Evolutionary conservation across 768 basidiomycete genomes (phyloP), one percentile per base, ranked within the genome.

Genomic region (Saitozyma podzolica): DNA sequence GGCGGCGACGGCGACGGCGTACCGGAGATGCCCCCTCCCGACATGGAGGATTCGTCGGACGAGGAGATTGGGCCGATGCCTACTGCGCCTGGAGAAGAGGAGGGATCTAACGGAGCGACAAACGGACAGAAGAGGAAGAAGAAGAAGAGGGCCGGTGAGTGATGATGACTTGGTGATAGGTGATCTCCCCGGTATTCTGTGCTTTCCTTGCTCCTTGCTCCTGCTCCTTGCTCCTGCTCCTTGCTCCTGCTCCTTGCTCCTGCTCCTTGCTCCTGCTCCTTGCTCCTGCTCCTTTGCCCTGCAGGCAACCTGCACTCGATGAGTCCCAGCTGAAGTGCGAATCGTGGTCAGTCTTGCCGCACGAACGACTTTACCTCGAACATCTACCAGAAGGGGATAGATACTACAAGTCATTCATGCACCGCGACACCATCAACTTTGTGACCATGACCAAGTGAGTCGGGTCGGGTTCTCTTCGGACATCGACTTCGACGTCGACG

Each of bases 391-490:
- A 86, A 69, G 85, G 92, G 57, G 91, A 97, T 80, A 87, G 96
- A 68, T 99, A 99, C 82, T 89, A 87, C 82, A 93, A 94, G 82
- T 93, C 90, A 63, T 97, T 97, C 81, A 97, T 99, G 96, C 96
- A 99, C 79, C 83, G 93, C 54, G 95, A 98, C 66, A 85, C 87
- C 42, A 84, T 98, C 64, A 95, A 92, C 75, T 94, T 90, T 68
- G 87, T 87, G 45, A 86, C 90, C 20, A 87, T 92, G 72, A 97
- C 96, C 16, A 90, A 86, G 94, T 94, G 56, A 61, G 87, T 29
- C 2, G 29, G 29, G 29, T 29, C 29, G 29, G 29, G 29, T 29
- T 5, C 55, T 53, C 14, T 17, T 37, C 11, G 42, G 10, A 52
- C 19, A 20, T 16, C 16, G 13, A 13, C 16, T 2, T 52, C 51